Base-by-base conservation (phyloP, 192 early-diverging fungal species). In the Phlyctochytrium bullatum region DNA sequence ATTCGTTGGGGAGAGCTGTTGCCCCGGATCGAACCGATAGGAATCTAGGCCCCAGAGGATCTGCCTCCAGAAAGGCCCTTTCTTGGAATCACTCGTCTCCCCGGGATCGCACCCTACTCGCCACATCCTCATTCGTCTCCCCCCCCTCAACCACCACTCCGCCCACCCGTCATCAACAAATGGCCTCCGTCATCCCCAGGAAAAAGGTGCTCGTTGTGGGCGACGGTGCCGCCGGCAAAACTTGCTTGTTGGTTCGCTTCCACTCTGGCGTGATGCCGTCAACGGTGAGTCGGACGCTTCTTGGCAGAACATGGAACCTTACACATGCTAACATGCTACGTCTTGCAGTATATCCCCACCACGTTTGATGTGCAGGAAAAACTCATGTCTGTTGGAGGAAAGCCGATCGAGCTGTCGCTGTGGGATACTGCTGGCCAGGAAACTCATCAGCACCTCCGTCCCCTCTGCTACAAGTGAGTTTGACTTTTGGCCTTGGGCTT, bases 381-480 rank as follows among this genome's bases (percentile, higher is more conserved):
- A 30, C 91, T 93, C 66, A 83, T 98, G 57, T 81, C 89, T 61
- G 86, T 90, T 35, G 90, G 94, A 75, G 90, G 88, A 69, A 89
- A 88, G 71, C 80, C 76, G 34, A 88, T 96, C 3, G 90, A 95
- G 78, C 80, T 98, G 32, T 90, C 90, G 47, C 78, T 97, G 32
- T 98, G 94, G 93, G 96, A 98, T 87, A 97, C 95, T 65, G 94
- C 95, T 57, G 95, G 87, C 29, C 93, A 96, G 69, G 94, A 97
- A 80, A 94, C 96, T 73, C 94, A 94, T 73, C 93, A 97, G 78
- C 91, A 91, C 66, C 80, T 98, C 65, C 89, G 95, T 36, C 88
- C 91, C 23, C 81, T 97, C 61, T 94, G 90, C 28, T 98, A 97
- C 72, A 57, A 28, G 54, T 57, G 27, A 57, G 40, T 47, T 6